Base-by-base conservation (phyloP, 2,329 filamentous ascomycete species). In the Ilyonectria destructans region DNA sequence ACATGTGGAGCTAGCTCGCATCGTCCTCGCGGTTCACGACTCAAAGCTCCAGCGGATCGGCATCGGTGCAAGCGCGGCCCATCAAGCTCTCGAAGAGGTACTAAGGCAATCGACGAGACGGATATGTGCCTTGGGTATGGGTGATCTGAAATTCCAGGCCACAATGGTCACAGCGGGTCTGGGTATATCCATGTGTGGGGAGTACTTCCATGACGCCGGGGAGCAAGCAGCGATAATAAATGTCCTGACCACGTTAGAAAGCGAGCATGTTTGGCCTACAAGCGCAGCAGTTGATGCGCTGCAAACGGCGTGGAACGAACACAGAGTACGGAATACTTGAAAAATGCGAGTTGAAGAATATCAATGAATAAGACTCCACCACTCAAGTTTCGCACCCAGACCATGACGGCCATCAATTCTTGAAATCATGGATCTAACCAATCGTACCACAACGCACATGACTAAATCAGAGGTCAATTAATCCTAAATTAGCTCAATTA, bases 151-250 rank as follows among this genome's bases (percentile, higher is more conserved):
- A 8, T 65, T 35, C 0, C 70, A 70, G 29, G 67, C 60, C 5
- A 46, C 33, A 1, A 71, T 72, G 67, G 64, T 71, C 0, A 68
- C 70, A 0, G 65, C 67, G 3, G 57, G 55, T 1, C 69, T 70
- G 7, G 70, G 64, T 1, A n/a, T 72, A 1, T 72, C 70, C 0
- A 71, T 72, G 70, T 71, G 70, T 0, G 69, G 70, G 2, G 70
- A 72, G 49, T 70, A 71, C 35, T 72, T 72, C 3, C 40, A 58
- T 12, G 57, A 71, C 0, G n/a, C 62, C 0, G 48, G 59, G 12
- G 69, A 72, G 31, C 70, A 70, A 51, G 57, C 58, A 3, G 65
- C 62, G 2, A 62, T 68, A 13, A 55, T 70, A 2, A 56, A 58
- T 6, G 31, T 72, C 7, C 51, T 72, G 35, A 37, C 51, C 3